Evolutionary conservation across 164 flowering plant genomes (phyloP), one percentile per base, ranked within the genome.

Genomic region (Cinnamomum chago): DNA sequence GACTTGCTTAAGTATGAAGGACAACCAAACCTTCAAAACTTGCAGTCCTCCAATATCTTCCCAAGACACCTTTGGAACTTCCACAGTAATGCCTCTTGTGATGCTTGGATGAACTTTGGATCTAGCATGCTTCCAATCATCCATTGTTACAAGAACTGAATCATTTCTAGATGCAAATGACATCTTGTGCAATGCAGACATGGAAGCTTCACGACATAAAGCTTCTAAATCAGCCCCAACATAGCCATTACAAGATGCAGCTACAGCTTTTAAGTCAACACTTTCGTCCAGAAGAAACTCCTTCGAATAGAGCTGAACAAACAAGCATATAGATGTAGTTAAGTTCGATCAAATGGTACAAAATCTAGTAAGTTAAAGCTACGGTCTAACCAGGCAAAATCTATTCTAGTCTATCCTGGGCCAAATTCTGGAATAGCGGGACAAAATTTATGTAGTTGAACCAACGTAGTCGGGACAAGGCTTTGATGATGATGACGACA

Each of bases 151-250:
- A 79, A 64, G 27, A 18, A 66, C 12, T 68, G 64, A 70, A 67
- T 67, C 79, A 75, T 76, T 82, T 76, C 74, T 80, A 60, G 77
- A 76, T 65, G 58, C 30, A 76, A 76, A 75, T 68, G 84, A 71
- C 72, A 82, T 78, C 73, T 86, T 89, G 75, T 76, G 78, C 35
- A 58, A 23, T 66, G 97, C 91, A 70, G 81, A 83, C 73, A 83
- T 67, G 50, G 85, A 71, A 76, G 98, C 97, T 74, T 94, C 98
- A 66, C 88, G 88, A 76, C 97, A 94, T 70, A 96, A 82, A 72
- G 97, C 92, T 83, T 96, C 97, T 76, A 96, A 82, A 88, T 96
- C 99, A 80, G 97, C 97, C 71, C 99, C 99, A 68, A 92, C 97
- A 83, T 83, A 96, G 70, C 99, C 98, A 84, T 91, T 91, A 81